Percentiles rank a stretch among this genome's conserved stretches.
Conservation (phyloP, 345 rosid genomes). For the Citrus reticulata region DNA sequence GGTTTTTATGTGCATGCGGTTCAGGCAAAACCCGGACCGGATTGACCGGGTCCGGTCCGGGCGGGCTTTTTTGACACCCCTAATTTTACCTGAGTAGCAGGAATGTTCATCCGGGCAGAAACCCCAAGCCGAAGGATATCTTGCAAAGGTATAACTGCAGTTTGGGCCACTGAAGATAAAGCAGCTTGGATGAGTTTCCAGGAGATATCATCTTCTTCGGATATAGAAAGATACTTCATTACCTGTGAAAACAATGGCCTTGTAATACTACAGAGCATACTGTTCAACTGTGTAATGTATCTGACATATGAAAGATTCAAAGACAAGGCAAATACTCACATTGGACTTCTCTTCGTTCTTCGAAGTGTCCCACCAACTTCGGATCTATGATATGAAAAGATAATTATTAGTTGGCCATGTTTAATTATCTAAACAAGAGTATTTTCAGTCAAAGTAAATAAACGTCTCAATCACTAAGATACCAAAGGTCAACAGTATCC, state of each 20-base stretch:
- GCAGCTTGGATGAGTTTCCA: slow-evolving; percentile 69
- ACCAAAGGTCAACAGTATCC: not conserved
- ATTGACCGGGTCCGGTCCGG: too few species aligned
- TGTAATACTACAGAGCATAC: slow-evolving; percentile 1
- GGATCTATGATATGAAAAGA: slow-evolving; percentile 40
- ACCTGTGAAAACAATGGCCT: slow-evolving; percentile 38
- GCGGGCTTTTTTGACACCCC: too few species aligned
- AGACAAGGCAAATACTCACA: slow-evolving; percentile 40
- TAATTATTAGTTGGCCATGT: slow-evolving; percentile 4
- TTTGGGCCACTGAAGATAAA: slow-evolving; percentile 67
- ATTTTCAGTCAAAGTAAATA: not conserved
- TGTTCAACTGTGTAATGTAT: not conserved
- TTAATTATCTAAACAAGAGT: not conserved
- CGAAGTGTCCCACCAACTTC: slow-evolving; percentile 83
- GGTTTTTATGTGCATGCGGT: too few species aligned
- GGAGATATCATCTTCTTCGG: slow-evolving; percentile 48
- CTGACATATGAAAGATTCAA: not conserved
- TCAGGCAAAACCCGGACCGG: too few species aligned
- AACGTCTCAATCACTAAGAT: not conserved
- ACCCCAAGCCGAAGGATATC: slow-evolving; percentile 79
- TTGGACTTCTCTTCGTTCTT: slow-evolving; percentile 58
- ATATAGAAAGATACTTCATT: slow-evolving; percentile 52
- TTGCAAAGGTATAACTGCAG: slow-evolving; percentile 83
- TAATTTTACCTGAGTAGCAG: slow-evolving; percentile 70
- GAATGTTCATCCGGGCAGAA: slow-evolving; percentile 88